Base-by-base conservation (phyloP, 257 asterid genomes). In the Avicennia marina region DNA sequence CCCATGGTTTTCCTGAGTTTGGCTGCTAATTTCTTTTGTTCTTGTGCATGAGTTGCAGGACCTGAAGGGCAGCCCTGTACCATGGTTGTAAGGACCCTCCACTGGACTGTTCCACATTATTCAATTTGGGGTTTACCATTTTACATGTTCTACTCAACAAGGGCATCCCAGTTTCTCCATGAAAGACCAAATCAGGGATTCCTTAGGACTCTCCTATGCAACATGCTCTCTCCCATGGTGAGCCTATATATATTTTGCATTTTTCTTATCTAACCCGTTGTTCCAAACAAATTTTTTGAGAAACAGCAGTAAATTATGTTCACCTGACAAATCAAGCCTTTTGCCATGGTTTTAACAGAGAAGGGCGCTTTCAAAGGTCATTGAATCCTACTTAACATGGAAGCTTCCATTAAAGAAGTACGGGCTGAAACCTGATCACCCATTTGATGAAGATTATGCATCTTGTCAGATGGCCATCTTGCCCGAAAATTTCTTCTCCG, bases 401-500 rank as follows among this genome's bases (percentile, higher is more conserved):
- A 87, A 67, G 66, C 98, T 90, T 45, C 98, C 98, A n/a, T n/a
- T n/a, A n/a, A n/a, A 76, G 36, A 90, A 90, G 67, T 90, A 78
- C 5, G 96, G 95, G 7, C 64, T 87, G 60, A 90, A 75, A 64
- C 98, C 98, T 0, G 86, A 87, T 0, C 98, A 90, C 72, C 94
- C 98, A 2, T 90, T 90, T 7, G 95, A 80, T 67, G 98, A 90
- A 53, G 96, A 90, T 71, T 87, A 90, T 9, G 98, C 95, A 2
- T 87, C 96, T 0, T 90, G 96, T 38, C 96, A 90, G 50, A 90
- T 90, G 96, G 94, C 98, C 1, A 90, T 90, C 80, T 67, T 90
- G 81, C 98, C 96, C 0, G 83, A 90, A 0, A 75, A 73, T 34
- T 87, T 90, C 79, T 90, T 87, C 76, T 11, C 79, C 0, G 88